A percentile compares a stretch with the other conserved stretches of the same genome.
Evolutionary conservation across 345 rosid genomes (phyloP).

Genomic region (Combretum micranthum): DNA sequence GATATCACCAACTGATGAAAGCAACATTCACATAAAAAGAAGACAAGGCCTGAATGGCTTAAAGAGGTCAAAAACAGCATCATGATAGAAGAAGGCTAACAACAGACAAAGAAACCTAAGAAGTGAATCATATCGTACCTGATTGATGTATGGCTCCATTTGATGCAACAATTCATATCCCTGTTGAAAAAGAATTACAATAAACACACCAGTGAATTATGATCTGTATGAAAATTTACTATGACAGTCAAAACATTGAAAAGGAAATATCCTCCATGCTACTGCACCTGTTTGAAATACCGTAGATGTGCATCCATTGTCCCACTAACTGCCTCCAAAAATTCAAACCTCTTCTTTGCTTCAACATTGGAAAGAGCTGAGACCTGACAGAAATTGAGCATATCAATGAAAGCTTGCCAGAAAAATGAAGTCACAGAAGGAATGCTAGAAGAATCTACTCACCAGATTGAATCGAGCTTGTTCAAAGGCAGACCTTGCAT

Average conservation of each 20-base stretch:
- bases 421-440: not conserved
- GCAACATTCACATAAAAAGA: no score
- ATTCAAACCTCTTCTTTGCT: slow-evolving; percentile 95
- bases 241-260: not conserved
- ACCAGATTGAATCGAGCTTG: slow-evolving; percentile 91
- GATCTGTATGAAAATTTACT: not conserved
- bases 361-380: slow-evolving; percentile 92
- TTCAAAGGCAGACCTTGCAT: slow-evolving; percentile 84
- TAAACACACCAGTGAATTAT: slow-evolving; percentile 7
- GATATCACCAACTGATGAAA: no score
- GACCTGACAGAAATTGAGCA: slow-evolving; percentile 38
- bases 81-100: not conserved
- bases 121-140: slow-evolving; percentile 35
- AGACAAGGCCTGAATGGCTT: no score
- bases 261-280: no score
- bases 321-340: slow-evolving; percentile 96
- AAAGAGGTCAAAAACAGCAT: no score
- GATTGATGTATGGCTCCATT: slow-evolving; percentile 97
- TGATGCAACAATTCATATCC: slow-evolving; percentile 96
- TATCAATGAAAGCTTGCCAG: not conserved
- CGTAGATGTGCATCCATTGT: slow-evolving; percentile 99
- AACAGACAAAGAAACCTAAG: not conserved
- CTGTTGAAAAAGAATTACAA: slow-evolving; percentile 30
- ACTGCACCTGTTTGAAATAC: slow-evolving; percentile 83
- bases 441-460: slow-evolving; percentile 11